phyloP scores from a whole-genome alignment of 345 rosid genomes.

The Aquilaria malaccensis region DNA sequence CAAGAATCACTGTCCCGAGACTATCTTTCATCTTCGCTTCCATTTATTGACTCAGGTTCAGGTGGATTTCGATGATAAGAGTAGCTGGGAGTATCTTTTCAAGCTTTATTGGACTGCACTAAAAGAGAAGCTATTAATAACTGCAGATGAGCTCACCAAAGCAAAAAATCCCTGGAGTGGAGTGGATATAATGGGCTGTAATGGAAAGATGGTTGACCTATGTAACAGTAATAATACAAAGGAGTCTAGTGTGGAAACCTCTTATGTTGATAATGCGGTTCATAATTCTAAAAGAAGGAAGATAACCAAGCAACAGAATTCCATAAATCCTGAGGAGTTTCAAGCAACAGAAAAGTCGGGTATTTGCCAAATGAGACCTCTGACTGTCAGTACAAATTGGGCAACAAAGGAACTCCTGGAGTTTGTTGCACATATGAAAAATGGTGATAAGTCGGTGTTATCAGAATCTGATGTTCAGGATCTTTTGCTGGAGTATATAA shows the following conservation, averaged over 20 bases:
- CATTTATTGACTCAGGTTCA: slow-evolving; percentile 43
- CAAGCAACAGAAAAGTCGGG: slow-evolving; percentile 15
- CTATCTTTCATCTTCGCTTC: slow-evolving; percentile 6
- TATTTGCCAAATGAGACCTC: slow-evolving; percentile 16
- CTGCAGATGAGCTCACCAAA: slow-evolving; percentile 50
- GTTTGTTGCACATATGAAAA: slow-evolving; percentile 59
- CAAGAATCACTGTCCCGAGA: background rate
- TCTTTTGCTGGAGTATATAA: slow-evolving; percentile 64
- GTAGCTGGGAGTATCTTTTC: slow-evolving; percentile 93
- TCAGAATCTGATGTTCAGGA: slow-evolving; percentile 50
- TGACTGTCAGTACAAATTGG: slow-evolving; percentile 39
- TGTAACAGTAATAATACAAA: slow-evolving; percentile 23
- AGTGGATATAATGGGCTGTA: slow-evolving; percentile 22
- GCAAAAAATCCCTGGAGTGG: slow-evolving; percentile 72
- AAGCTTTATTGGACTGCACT: slow-evolving; percentile 74
- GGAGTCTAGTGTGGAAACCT: slow-evolving; percentile 22
- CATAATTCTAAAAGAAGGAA: slow-evolving; percentile 45
- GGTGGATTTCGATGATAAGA: slow-evolving; percentile 89
- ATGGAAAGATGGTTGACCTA: slow-evolving; percentile 22
- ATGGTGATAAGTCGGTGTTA: slow-evolving; percentile 56
- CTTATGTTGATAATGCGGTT: slow-evolving; percentile 27
- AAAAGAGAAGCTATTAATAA: slow-evolving; percentile 59
- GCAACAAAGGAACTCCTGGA: slow-evolving; percentile 79
- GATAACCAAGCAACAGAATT: slow-evolving; percentile 23
- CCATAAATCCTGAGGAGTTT: slow-evolving; percentile 19